A percentile compares a stretch with the other conserved stretches of the same genome.
These are phyloP conservation scores for Russula ochroleuca DNA, from an alignment of 768 basidiomycete genomes.

Conservation along the genomic window DNA sequence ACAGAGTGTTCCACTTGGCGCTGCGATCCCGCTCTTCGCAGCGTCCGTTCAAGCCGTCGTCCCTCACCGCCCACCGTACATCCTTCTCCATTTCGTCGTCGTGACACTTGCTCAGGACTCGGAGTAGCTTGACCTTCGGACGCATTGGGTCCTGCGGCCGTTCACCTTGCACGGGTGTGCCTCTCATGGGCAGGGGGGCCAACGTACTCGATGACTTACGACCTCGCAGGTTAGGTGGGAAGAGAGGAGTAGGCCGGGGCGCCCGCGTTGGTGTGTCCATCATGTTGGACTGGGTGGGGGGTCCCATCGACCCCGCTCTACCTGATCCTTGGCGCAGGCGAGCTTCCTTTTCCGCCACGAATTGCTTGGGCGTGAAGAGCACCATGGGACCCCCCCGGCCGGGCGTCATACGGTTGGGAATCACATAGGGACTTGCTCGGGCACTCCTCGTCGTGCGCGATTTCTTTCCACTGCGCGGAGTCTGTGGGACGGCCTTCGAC, in stretches of 20 bases:
- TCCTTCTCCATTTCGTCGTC: neutral
- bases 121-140: neutral
- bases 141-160: neutral
- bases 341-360: no score
- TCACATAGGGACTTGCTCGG: neutral
- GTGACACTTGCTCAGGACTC: conserved; percentile 3
- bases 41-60: conserved; percentile 1
- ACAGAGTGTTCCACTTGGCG: neutral
- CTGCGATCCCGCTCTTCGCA: neutral
- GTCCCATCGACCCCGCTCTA: neutral
- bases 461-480: neutral
- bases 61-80: neutral
- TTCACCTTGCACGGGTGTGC: neutral
- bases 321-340: neutral
- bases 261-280: neutral
- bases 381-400: neutral
- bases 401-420: rapidly evolving
- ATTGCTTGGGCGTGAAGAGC: neutral
- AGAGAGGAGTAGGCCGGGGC: neutral
- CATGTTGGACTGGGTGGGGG: no score
- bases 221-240: neutral
- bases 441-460: neutral
- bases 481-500: neutral
- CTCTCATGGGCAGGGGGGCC: neutral
- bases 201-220: neutral